Conservation (phyloP, 352 stramenopile species). For the Phytophthora syringae region DNA sequence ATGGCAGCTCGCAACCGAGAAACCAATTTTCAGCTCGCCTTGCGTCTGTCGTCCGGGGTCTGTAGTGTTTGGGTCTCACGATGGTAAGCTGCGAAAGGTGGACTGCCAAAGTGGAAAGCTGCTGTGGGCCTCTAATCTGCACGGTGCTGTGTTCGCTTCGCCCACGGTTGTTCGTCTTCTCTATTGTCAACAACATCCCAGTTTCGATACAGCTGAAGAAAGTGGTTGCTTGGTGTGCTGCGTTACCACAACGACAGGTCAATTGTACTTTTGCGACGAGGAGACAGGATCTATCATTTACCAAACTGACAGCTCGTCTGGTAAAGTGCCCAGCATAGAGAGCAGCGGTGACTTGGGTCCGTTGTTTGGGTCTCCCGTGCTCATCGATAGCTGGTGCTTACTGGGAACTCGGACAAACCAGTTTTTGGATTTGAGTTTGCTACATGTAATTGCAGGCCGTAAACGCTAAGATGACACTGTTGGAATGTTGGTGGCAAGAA, state of each 20-base stretch:
- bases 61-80: slow-evolving; percentile 60
- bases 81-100: slow-evolving; percentile 54
- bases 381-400: slow-evolving; percentile 52
- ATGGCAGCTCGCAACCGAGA: slow-evolving; percentile 50
- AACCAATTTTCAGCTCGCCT: slow-evolving; percentile 69
- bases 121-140: slow-evolving; percentile 39
- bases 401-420: slow-evolving; percentile 58
- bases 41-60: slow-evolving; percentile 38
- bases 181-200: neutral
- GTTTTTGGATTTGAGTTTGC: slow-evolving; percentile 45
- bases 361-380: slow-evolving; percentile 64
- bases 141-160: slow-evolving; percentile 55
- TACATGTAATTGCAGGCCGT: too few species aligned
- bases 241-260: slow-evolving; percentile 47
- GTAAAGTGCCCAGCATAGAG: neutral
- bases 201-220: neutral
- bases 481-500: neutral
- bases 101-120: slow-evolving; percentile 34
- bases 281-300: slow-evolving; percentile 39
- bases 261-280: slow-evolving; percentile 53
- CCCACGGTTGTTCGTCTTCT: slow-evolving; percentile 38
- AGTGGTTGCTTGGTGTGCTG: slow-evolving; percentile 38
- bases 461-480: too few species aligned
- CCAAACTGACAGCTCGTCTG: slow-evolving; percentile 18
- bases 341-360: slow-evolving; percentile 37